Conservation (phyloP, 495 filamentous ascomycete genomes). For the Daldinia grandis region DNA sequence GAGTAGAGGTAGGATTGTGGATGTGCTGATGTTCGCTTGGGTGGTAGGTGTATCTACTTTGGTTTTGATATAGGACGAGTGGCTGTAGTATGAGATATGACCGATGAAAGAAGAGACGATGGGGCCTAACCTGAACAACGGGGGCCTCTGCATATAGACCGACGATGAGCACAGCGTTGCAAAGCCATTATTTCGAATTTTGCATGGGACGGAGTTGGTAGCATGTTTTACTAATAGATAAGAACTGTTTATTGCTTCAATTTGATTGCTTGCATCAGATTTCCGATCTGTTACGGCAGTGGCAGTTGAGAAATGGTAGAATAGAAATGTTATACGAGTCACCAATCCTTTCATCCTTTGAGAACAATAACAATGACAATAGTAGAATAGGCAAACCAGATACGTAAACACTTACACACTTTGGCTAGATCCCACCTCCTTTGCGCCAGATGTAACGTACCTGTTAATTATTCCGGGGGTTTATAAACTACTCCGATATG, state of each 20-base stretch:
- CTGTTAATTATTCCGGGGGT: no score
- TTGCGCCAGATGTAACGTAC: no score
- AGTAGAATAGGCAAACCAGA: no score
- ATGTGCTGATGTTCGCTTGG: background rate
- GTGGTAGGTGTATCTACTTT: slow-evolving; percentile 8
- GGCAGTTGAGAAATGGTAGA: background rate
- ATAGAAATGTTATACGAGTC: background rate
- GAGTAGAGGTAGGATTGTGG: background rate
- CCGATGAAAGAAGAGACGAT: background rate
- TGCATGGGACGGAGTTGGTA: slow-evolving; percentile 26
- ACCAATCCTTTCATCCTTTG: background rate
- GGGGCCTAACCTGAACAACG: no score
- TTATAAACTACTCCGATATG: no score
- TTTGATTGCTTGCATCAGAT: background rate
- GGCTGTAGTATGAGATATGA: background rate
- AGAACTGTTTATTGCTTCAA: background rate
- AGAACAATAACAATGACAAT: no score
- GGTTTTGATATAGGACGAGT: background rate
- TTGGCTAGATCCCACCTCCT: no score
- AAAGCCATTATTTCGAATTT: slow-evolving; percentile 4
- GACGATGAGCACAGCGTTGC: slow-evolving; percentile 1
- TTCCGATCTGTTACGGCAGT: background rate
- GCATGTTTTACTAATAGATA: slow-evolving; percentile 3
- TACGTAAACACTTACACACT: no score
- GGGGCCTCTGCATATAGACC: slow-evolving; percentile 10